Evolutionary conservation across 1,139 yeast genomes (phyloP).

Genomic region (Citeromyces hawaiiensis): DNA sequence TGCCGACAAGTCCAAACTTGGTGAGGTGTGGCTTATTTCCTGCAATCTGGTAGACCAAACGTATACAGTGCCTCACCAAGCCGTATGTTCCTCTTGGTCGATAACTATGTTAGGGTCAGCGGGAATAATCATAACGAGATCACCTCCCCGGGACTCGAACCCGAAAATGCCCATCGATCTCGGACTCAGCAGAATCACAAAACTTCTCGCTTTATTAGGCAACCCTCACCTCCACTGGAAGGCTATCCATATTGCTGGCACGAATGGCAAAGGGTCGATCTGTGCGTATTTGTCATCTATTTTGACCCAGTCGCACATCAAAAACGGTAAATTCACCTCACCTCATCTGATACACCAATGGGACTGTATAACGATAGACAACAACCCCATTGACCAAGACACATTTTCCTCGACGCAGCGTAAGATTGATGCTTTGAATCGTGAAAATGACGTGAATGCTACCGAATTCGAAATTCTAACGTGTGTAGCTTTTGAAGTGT

Average conservation of each 20-base stretch:
- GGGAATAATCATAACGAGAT: too few relatives aligned
- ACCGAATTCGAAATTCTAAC: conserved; percentile 83
- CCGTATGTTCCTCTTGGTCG: too few relatives aligned
- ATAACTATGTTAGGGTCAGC: too few relatives aligned
- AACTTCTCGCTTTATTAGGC: conserved; percentile 46
- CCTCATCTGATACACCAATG: conserved; percentile 68
- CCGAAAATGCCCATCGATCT: conserved; percentile 34
- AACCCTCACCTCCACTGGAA: conserved; percentile 53
- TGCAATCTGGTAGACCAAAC: too few relatives aligned
- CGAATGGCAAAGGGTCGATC: conserved; percentile 91
- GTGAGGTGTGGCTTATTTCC: too few relatives aligned
- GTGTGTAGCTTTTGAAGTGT: conserved; percentile 70
- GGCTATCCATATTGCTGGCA: conserved; percentile 81
- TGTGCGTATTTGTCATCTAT: conserved; percentile 65
- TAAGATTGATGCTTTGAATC: conserved; percentile 23
- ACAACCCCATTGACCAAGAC: conserved; percentile 32
- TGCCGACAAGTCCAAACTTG: too few relatives aligned
- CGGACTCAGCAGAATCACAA: conserved; percentile 50
- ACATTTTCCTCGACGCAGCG: conserved; percentile 33
- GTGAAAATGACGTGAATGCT: conserved; percentile 35
- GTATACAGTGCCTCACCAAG: too few relatives aligned
- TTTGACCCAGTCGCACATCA: conserved; percentile 30
- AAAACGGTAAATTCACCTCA: conserved; percentile 72
- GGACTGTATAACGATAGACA: conserved; percentile 64
- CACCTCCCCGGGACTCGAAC: neutral